These are phyloP conservation scores for Pichia membranifaciens DNA, from an alignment of 805 yeast genomes.

Conservation along the genomic window DNA sequence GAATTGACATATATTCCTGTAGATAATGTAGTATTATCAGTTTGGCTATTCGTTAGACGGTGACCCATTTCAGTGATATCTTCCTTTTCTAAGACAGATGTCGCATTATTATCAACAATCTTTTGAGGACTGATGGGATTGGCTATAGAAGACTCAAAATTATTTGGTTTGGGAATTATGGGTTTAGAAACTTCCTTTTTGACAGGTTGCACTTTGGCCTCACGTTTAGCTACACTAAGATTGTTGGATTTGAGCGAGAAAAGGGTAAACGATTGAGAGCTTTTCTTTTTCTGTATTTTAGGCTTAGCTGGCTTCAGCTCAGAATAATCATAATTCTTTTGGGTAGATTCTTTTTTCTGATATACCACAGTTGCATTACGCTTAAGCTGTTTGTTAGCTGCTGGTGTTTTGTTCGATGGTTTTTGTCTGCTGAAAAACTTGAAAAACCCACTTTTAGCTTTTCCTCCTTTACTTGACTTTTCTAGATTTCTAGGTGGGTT, in stretches of 20 bases:
- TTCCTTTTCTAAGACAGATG: background rate
- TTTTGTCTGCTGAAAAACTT: slow-evolving; percentile 2
- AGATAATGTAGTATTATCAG: slow-evolving; percentile 9
- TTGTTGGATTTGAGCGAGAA: slow-evolving; percentile 1
- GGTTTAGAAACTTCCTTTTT: too few species aligned
- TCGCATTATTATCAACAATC: slow-evolving; percentile 1
- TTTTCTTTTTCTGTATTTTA: slow-evolving; percentile 6
- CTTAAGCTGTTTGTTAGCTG: background rate
- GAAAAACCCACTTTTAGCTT: slow-evolving; percentile 3
- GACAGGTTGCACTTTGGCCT: background rate
- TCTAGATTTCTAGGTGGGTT: background rate
- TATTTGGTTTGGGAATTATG: too few species aligned
- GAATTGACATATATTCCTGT: slow-evolving; percentile 28
- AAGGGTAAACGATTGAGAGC: slow-evolving; percentile 4
- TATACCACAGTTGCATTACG: slow-evolving; percentile 2
- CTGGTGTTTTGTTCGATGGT: background rate
- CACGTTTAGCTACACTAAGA: background rate
- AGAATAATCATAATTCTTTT: background rate
- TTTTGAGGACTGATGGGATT: background rate
- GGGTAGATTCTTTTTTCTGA: background rate
- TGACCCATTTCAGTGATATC: background rate
- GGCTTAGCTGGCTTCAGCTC: slow-evolving; percentile 10
- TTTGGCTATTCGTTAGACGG: background rate
- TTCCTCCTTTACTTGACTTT: background rate
- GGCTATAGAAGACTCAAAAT: background rate